These are phyloP conservation scores for Ascochyta clinopodiicola DNA, from an alignment of 2,329 filamentous ascomycete species.

Conservation along the genomic window DNA sequence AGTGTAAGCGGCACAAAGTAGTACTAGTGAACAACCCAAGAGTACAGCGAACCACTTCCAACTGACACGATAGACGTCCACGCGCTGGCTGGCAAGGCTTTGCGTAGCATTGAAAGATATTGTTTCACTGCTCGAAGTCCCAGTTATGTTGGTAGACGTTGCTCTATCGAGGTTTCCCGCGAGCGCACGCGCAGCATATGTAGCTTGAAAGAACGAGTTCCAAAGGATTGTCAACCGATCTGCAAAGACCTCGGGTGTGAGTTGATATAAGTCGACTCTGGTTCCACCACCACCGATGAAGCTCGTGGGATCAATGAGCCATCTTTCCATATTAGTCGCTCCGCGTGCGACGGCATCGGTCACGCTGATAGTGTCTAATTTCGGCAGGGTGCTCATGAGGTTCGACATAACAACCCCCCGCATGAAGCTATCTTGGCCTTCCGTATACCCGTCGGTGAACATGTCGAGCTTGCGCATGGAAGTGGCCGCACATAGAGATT, in stretches of 20 bases:
- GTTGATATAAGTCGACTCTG: conserved; percentile 28
- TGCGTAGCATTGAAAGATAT: conserved; percentile 27
- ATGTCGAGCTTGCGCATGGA: conserved; percentile 31
- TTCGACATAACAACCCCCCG: conserved; percentile 14
- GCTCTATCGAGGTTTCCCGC: conserved; percentile 28
- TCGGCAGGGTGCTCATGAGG: conserved; percentile 19
- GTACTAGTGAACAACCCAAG: conserved; percentile 30
- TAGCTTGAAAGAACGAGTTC: conserved; percentile 39
- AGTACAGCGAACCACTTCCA: conserved; percentile 39
- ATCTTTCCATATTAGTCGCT: conserved; percentile 35
- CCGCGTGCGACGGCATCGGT: conserved; percentile 14
- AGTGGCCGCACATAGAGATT: conserved; percentile 22
- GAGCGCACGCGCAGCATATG: conserved; percentile 29
- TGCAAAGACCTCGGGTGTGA: conserved; percentile 25
- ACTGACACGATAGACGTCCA: conserved; percentile 25
- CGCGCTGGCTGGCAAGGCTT: conserved; percentile 11
- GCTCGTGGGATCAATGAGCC: conserved; percentile 28
- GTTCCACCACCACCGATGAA: conserved; percentile 27
- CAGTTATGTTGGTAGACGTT: conserved; percentile 15
- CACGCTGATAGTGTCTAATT: conserved; percentile 27
- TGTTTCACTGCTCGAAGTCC: not conserved
- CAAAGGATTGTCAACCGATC: conserved; percentile 33
- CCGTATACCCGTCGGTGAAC: conserved; percentile 22
- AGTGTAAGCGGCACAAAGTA: conserved; percentile 34
- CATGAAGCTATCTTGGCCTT: conserved; percentile 14